phyloP scores from a whole-genome alignment of 2,329 filamentous ascomycete species.

The Cadophora luteo-olivacea region DNA sequence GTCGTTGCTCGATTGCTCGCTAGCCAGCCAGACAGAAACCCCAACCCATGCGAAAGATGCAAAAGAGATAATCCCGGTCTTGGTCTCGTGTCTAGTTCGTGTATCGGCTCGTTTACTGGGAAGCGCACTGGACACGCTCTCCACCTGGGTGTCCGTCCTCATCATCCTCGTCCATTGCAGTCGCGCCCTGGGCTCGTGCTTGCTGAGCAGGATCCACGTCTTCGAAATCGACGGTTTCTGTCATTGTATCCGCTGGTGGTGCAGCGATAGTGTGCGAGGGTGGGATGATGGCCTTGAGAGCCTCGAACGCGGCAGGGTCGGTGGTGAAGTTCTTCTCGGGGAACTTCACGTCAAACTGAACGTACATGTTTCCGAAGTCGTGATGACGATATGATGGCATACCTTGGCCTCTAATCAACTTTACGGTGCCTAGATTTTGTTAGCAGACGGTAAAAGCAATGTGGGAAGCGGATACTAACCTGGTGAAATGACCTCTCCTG shows the following conservation, averaged over 20 bases:
- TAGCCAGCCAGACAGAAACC: conserved; percentile 24
- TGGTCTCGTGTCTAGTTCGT: neutral
- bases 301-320: conserved; percentile 73
- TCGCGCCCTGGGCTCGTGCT: conserved; percentile 71
- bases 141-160: conserved; percentile 74
- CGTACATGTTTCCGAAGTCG: conserved; percentile 94
- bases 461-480: conserved; percentile 61
- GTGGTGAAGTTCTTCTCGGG: conserved; percentile 77
- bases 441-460: conserved; percentile 35
- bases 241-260: conserved; percentile 86
- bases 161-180: conserved; percentile 75
- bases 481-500: conserved; percentile 92
- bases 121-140: conserved; percentile 86
- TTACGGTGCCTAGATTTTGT: conserved; percentile 74
- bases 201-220: conserved; percentile 76
- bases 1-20: conserved; percentile 9
- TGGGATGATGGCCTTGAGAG: conserved; percentile 86
- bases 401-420: conserved; percentile 94
- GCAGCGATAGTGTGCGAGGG: conserved; percentile 63
- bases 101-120: conserved; percentile 65
- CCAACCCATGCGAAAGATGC: conserved; percentile 30
- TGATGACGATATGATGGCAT: conserved; percentile 98
- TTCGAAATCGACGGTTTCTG: conserved; percentile 86
- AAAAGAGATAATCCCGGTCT: conserved; percentile 23
- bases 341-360: conserved; percentile 98